Evolutionary conservation across 306 rosid species (phyloP), one percentile per base, ranked within the genome.

Genomic region (Trifolium pratense): DNA sequence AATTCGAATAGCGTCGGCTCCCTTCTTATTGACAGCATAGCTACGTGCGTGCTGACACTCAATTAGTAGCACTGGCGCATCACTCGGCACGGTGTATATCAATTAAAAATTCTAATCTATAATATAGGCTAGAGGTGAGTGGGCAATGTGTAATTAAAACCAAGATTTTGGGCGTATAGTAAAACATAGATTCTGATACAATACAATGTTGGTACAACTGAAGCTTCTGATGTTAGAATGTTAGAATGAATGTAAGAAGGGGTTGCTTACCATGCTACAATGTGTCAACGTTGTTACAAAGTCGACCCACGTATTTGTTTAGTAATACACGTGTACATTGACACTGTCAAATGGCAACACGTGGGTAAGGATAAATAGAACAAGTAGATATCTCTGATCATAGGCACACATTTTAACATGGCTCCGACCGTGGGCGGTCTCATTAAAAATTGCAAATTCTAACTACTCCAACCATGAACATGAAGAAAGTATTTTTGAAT

Each of bases 241-340:
- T 16, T 2, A 49, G 56, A 49, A 49, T n/a, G n/a, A n/a, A n/a
- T n/a, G n/a, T n/a, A n/a, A n/a, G n/a, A n/a, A n/a, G n/a, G n/a
- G 23, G 56, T 49, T 49, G 15, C 17, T 49, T 16, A 7, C 5
- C 20, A 49, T 49, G 56, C 11, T 48, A 48, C 55, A 43, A 43
- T 43, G 49, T 48, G 23, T 49, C n/a, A 25, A 56, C 12, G 16
- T 57, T 57, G 5, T 23, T 57, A 34, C 37, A 25, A 13, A 23
- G 9, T 25, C 5, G 36, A 57, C 36, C 63, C 63, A 57, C 63
- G 63, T 57, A 57, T 57, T 57, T 23, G 4, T 12, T 9, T 23
- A 57, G 16, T 57, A 23, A 57, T 57, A 57, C 63, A 57, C 63
- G 63, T 57, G 63, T 56, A 32, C 1, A 57, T 57, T 25, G 63